phyloP scores from a whole-genome alignment of 176 grass and related monocot genomes.

The Dendrocalamus sinicus region DNA sequence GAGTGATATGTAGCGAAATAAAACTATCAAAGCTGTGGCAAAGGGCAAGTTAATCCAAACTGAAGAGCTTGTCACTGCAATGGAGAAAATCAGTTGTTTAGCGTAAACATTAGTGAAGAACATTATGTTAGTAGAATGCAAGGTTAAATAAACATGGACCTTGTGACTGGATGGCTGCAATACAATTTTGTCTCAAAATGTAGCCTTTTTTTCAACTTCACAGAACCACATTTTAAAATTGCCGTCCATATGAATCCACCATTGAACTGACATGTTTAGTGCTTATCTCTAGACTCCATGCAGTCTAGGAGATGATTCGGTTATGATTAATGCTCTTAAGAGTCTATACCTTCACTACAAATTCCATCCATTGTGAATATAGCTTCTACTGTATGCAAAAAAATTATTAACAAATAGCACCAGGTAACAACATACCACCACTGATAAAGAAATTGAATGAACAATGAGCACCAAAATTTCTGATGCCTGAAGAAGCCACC shows the following conservation, averaged over 20 bases:
- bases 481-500: background rate
- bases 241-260: background rate
- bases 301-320: background rate
- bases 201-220: background rate
- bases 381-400: background rate
- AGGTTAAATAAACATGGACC: background rate
- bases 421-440: background rate
- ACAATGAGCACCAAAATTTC: background rate
- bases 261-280: background rate
- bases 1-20: conserved; percentile 78
- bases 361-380: background rate
- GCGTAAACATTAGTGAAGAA: background rate
- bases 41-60: conserved; percentile 94
- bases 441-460: background rate
- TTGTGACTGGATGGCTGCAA: background rate
- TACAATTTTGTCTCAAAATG: background rate
- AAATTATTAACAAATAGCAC: background rate
- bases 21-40: conserved; percentile 70
- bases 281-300: conserved; percentile 6
- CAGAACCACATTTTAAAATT: background rate
- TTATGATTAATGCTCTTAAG: background rate
- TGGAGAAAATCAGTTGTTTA: conserved; percentile 20
- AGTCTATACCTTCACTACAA: background rate
- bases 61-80: conserved; percentile 96
- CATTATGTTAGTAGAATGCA: background rate